Base-by-base conservation (phyloP, 1,284 basidiomycete genomes). In the Fomitopsis betulina region DNA sequence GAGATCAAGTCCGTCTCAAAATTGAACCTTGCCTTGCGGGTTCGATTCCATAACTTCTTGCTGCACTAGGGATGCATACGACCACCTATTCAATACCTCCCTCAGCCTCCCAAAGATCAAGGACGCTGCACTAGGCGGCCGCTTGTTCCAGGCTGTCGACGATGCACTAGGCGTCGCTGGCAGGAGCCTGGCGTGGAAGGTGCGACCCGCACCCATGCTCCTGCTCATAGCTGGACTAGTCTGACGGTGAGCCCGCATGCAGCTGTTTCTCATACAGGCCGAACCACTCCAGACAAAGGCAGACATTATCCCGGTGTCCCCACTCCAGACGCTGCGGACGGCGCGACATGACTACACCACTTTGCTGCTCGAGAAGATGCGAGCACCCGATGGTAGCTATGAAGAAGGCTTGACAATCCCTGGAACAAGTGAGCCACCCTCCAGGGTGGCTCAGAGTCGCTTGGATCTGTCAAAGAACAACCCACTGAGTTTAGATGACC, bases 401-500 rank as follows among this genome's bases (percentile, higher is more conserved):
- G 85, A 87, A 62, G 85, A 87, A 54, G 83, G 84, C 4, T 80
- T 87, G 58, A 70, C 76, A 35, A 68, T 84, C 2, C 84, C 86
- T 52, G 83, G 82, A 9, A 73, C 78, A 6, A 69, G 73, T 33
- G 68, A 69, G 37, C 68, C 72, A 5, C 75, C 75, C 3, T 75
- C 72, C 53, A 67, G 72, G 56, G 70, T 72, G 38, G 69, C 72
- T 27, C 69, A 66, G 45, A 62, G 69, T 8, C 65, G 70, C 37
- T 68, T 72, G 47, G 82, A 85, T 72, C 73, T 87, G 67, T 86
- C 89, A 70, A 79, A 75, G 60, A 92, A 93, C 70, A 94, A 97
- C 71, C 94, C 95, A 6, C 74, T 97, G 40, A 94, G 91, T 67
- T 75, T 95, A 56, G 88, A 95, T 63, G 84, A 88, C 57, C 85